A percentile compares a stretch with the other conserved stretches of the same genome.
Evolutionary conservation across 225 moss, liverwort and hornwort genomes (phyloP).

Genomic region (Rhytidiadelphus loreus): DNA sequence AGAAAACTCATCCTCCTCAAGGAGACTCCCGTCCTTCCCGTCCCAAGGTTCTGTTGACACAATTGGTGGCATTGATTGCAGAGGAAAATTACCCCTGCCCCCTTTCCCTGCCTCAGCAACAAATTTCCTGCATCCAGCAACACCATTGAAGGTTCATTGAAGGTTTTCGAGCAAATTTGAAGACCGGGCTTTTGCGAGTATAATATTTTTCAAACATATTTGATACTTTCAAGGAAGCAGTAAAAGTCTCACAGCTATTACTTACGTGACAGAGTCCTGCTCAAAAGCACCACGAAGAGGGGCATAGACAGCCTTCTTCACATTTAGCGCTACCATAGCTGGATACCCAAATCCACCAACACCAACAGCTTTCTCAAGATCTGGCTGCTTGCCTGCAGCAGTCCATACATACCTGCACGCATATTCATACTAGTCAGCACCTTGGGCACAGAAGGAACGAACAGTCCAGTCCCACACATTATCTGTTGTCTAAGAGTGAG

Average conservation of each 20-base stretch:
- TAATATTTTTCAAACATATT: not conserved
- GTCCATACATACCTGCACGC: slow-evolving; percentile 77
- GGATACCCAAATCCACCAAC: slow-evolving; percentile 99
- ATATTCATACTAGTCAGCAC: not conserved
- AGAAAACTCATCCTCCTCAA: slow-evolving; percentile 98
- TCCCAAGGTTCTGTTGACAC: slow-evolving; percentile 72
- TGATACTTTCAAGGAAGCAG: not conserved
- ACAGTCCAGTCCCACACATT: not conserved
- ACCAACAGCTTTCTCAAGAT: slow-evolving; percentile 83
- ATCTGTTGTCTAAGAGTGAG: not conserved
- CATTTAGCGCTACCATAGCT: slow-evolving; percentile 83
- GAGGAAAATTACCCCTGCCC: slow-evolving; percentile 68
- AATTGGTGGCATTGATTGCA: slow-evolving; percentile 48
- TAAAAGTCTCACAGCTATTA: not conserved
- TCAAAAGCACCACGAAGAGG: slow-evolving; percentile 89
- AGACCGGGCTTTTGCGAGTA: not conserved
- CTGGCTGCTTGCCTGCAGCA: slow-evolving; percentile 76
- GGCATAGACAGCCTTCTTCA: slow-evolving; percentile 84
- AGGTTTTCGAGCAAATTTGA: not conserved
- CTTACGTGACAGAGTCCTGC: slow-evolving; percentile 72
- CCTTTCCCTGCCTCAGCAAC: slow-evolving; percentile 85
- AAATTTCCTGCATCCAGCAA: slow-evolving; percentile 60
- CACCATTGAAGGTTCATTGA: not conserved
- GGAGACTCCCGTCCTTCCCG: slow-evolving; percentile 66
- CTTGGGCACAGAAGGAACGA: not conserved